Conservation (phyloP, 2,329 filamentous ascomycete genomes). For the Colletotrichum chrysophilum region DNA sequence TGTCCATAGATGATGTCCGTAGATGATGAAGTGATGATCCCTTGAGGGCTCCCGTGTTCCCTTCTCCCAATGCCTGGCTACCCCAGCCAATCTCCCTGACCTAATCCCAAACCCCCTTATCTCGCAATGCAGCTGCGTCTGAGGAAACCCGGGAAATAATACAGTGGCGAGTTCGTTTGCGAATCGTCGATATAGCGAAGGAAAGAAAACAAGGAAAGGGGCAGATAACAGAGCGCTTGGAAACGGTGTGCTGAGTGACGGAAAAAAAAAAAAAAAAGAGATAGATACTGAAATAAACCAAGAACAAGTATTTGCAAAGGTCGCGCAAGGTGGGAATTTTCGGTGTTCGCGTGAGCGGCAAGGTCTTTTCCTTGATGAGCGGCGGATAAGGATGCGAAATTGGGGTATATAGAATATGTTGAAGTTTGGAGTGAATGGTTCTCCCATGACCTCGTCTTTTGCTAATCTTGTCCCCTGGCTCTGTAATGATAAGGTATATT, state of each 20-base stretch:
- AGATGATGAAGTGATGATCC: not conserved
- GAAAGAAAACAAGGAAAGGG: slow-evolving; percentile 17
- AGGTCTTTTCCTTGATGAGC: slow-evolving; percentile 26
- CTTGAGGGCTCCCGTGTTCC: not conserved
- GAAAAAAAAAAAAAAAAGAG: not conserved
- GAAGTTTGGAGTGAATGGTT: not conserved
- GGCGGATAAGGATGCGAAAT: slow-evolving; percentile 18
- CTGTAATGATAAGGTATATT: slow-evolving; percentile 15
- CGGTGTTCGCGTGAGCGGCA: slow-evolving; percentile 34
- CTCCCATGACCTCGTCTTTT: not conserved
- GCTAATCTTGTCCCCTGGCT: not conserved
- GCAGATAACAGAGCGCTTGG: slow-evolving; percentile 18
- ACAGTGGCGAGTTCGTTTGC: not conserved
- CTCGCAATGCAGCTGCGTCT: not conserved
- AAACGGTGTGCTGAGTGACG: not conserved
- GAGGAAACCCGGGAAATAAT: slow-evolving; percentile 4
- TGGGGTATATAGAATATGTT: slow-evolving; percentile 14
- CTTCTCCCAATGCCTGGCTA: not conserved
- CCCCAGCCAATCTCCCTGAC: not conserved
- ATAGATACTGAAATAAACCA: not conserved
- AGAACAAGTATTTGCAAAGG: not conserved
- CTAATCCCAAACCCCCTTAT: not conserved
- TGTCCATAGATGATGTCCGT: not conserved
- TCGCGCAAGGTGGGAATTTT: slow-evolving; percentile 16
- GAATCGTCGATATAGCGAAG: slow-evolving; percentile 13